Evolutionary conservation across 306 rosid species (phyloP).

Genomic region (Gastrolobium villosum): DNA sequence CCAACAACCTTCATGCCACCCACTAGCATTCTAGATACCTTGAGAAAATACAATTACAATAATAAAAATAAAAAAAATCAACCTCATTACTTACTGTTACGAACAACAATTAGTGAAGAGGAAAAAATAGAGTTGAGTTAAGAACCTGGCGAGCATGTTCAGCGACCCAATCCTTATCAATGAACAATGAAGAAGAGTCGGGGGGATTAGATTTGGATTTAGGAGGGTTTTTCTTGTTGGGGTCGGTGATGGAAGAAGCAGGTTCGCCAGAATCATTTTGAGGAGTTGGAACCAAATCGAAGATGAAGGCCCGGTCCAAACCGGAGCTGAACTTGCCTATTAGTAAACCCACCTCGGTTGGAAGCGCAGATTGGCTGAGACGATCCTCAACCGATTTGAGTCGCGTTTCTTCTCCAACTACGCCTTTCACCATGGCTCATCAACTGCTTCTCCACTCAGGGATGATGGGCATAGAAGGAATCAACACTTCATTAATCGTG

Average conservation of each 20-base stretch:
- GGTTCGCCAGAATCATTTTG: slow-evolving; percentile 74
- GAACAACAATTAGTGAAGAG: no score
- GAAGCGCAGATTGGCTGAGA: slow-evolving; percentile 65
- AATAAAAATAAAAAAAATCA: not conserved
- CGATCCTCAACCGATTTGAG: slow-evolving; percentile 78
- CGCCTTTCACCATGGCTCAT: slow-evolving; percentile 78
- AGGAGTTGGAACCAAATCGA: slow-evolving; percentile 85
- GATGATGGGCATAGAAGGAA: no score
- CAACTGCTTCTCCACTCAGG: not conserved
- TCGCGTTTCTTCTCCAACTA: slow-evolving; percentile 84
- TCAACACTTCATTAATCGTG: no score
- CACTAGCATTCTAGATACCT: slow-evolving; percentile 82
- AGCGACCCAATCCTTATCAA: slow-evolving; percentile 87
- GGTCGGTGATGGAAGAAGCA: slow-evolving; percentile 63
- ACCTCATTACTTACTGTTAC: not conserved
- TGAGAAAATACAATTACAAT: slow-evolving; percentile 33
- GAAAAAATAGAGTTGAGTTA: no score
- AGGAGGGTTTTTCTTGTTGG: slow-evolving; percentile 58
- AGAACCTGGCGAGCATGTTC: slow-evolving; percentile 95
- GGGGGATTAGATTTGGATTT: slow-evolving; percentile 63
- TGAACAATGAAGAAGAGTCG: slow-evolving; percentile 68
- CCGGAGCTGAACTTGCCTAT: slow-evolving; percentile 79
- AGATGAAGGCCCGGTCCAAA: slow-evolving; percentile 81
- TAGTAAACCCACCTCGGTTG: slow-evolving; percentile 81
- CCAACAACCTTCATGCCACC: slow-evolving; percentile 92